A percentile compares a stretch with the other conserved stretches of the same genome.
Conservation (phyloP, 2,329 filamentous ascomycete species). For the Ascochyta rabiei region DNA sequence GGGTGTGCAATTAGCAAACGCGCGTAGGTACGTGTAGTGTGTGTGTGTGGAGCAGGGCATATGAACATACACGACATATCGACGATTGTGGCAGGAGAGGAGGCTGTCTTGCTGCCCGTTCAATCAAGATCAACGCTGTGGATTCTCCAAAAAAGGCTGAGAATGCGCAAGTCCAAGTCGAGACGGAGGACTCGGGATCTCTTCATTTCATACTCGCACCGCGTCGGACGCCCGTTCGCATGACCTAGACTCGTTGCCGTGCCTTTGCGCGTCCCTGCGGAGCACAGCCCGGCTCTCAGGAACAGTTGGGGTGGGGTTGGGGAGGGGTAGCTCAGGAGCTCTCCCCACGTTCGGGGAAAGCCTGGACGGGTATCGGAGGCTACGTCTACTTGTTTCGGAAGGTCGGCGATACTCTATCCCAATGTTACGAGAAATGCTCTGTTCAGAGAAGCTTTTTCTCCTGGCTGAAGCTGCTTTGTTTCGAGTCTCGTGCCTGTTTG, state of each 20-base stretch:
- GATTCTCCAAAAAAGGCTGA: no score
- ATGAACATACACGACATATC: conserved; percentile 9
- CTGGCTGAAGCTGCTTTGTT: neutral
- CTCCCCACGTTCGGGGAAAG: conserved; percentile 1
- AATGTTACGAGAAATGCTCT: neutral
- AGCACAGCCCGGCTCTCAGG: neutral
- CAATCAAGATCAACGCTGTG: no score
- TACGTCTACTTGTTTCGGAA: neutral
- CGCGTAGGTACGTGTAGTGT: no score
- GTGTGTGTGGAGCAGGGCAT: no score
- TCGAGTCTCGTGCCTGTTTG: neutral
- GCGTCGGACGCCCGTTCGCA: neutral
- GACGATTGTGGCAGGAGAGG: no score
- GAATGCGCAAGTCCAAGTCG: no score
- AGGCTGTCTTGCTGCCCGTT: no score
- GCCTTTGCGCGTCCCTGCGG: neutral
- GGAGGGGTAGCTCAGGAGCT: conserved; percentile 7
- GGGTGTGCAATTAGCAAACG: neutral
- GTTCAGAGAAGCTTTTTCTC: neutral
- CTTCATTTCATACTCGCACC: neutral
- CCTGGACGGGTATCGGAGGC: neutral
- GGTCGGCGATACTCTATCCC: neutral
- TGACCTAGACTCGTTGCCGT: neutral
- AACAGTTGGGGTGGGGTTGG: conserved; percentile 8
- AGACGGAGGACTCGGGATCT: no score